Evolutionary conservation across 805 yeast genomes (phyloP), one percentile per base, ranked within the genome.

Genomic region (Candida loeiensis): DNA sequence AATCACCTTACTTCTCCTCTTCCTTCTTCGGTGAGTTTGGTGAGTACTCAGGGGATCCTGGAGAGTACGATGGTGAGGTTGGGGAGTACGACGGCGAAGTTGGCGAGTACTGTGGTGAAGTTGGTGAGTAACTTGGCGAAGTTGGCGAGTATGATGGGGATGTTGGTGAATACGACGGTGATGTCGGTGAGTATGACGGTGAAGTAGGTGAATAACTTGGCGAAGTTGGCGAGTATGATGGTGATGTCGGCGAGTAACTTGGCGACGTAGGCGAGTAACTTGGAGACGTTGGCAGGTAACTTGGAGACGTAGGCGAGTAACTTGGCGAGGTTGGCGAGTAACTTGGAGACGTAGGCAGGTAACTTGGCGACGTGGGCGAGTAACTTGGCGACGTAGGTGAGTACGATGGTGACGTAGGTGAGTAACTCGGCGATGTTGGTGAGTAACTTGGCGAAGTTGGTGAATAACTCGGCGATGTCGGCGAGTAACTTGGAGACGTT

Each of bases 181-280:
- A 82, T 0, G 95, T 86, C 46, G 93, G 91, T 0, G 79, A 69
- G 55, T 82, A 83, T 4, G 63, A 53, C 47, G 95, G 93, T 3
- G 85, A 77, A 0, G 93, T 85, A 37, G 95, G 95, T 2, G 82
- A 73, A 58, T 87, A 89, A 7, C 72, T 56, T 52, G 95, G 95
- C 0, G 90, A 80, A 0, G 95, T 85, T 46, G 95, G 95, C 0
- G 84, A 74, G 54, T 82, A 82, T 12, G 64, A 51, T 45, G 90
- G 89, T 3, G 82, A 73, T 0, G 90, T 80, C 30, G 90, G 86
- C 1, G 77, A 66, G 58, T 79, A 80, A 2, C 73, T 60, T 50
- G 81, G 80, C 13, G 80, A 71, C 4, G 81, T 70, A 47, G 82
- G 82, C 0, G 77, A 70, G 53, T 77, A 80, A 1, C 67, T 49